Percentiles rank a stretch among this genome's conserved stretches.
These are phyloP conservation scores for Arthrobotrys iridis DNA, from an alignment of 2,329 filamentous ascomycete genomes.

Conservation along the genomic window DNA sequence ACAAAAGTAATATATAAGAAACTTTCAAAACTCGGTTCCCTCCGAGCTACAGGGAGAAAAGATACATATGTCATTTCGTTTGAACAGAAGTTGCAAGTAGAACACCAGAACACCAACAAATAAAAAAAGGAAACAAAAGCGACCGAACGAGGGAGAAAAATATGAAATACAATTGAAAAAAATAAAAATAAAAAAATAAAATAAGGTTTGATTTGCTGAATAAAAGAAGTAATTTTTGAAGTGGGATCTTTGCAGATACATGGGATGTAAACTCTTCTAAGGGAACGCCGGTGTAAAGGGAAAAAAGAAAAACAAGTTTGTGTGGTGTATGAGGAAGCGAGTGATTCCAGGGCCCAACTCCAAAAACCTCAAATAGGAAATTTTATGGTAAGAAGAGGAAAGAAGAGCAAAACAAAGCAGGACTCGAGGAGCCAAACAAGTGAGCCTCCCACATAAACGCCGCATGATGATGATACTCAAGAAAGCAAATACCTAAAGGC, in stretches of 20 bases:
- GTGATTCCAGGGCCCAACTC: conserved; percentile 40
- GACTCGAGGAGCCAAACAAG: conserved; percentile 5
- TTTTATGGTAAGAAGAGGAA: conserved; percentile 40
- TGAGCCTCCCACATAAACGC: conserved; percentile 27
- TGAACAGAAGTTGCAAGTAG: not conserved
- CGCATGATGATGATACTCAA: conserved; percentile 30
- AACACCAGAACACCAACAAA: not conserved
- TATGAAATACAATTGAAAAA: not conserved
- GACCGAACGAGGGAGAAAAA: no score
- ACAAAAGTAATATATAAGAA: conserved; percentile 15
- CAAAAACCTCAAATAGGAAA: conserved; percentile 23
- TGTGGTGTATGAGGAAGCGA: conserved; percentile 37
- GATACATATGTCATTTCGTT: conserved; percentile 17
- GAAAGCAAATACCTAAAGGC: conserved; percentile 6
- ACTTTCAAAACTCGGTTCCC: conserved; percentile 13
- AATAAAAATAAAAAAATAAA: conserved; percentile 9
- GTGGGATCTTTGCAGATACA: conserved; percentile 31
- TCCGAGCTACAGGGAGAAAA: not conserved
- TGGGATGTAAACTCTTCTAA: conserved; percentile 21
- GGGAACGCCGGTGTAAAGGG: conserved; percentile 12
- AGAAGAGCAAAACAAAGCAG: conserved; percentile 9
- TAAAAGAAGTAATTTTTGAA: conserved; percentile 9
- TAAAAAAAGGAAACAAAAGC: conserved; percentile 7
- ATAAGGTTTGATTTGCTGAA: conserved; percentile 14
- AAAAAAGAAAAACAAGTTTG: conserved; percentile 11